Conservation (phyloP, 2,329 filamentous ascomycete species). For the Colletotrichum ledebouriae region DNA sequence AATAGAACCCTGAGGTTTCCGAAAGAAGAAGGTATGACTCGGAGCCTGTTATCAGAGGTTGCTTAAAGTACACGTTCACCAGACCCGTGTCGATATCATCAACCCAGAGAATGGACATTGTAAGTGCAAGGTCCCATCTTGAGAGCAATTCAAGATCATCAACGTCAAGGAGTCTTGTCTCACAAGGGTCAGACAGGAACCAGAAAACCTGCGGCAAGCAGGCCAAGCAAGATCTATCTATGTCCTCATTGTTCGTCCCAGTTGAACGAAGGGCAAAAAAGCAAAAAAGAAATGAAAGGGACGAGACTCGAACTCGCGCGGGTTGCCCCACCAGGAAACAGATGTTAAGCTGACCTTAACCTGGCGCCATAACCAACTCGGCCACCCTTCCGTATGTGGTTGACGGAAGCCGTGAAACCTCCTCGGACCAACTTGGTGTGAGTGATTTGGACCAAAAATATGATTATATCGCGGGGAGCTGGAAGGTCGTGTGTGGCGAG, state of each 20-base stretch:
- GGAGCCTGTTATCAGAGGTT: no score
- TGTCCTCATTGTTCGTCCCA: not conserved
- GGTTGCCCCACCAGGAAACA: slow-evolving; percentile 43
- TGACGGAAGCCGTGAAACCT: not conserved
- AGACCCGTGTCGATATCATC: no score
- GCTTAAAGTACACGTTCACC: no score
- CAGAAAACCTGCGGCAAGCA: no score
- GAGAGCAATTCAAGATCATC: no score
- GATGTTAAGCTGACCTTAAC: slow-evolving; percentile 42
- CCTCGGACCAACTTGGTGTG: not conserved
- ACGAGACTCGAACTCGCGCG: slow-evolving; percentile 42
- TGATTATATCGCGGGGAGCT: not conserved
- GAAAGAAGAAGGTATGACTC: no score
- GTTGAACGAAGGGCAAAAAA: not conserved
- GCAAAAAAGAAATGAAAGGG: slow-evolving; percentile 26
- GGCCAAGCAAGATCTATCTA: no score
- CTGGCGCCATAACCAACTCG: slow-evolving; percentile 43
- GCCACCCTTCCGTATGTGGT: slow-evolving; percentile 36
- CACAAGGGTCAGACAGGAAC: no score
- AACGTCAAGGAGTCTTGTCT: no score
- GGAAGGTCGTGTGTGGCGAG: not conserved
- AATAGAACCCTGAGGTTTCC: no score
- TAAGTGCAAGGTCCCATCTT: no score
- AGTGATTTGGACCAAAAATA: not conserved
- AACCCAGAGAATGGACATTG: no score